Evolutionary conservation across 139 green algal species (phyloP), one percentile per base, ranked within the genome.

Genomic region (Coelastrella sp.): DNA sequence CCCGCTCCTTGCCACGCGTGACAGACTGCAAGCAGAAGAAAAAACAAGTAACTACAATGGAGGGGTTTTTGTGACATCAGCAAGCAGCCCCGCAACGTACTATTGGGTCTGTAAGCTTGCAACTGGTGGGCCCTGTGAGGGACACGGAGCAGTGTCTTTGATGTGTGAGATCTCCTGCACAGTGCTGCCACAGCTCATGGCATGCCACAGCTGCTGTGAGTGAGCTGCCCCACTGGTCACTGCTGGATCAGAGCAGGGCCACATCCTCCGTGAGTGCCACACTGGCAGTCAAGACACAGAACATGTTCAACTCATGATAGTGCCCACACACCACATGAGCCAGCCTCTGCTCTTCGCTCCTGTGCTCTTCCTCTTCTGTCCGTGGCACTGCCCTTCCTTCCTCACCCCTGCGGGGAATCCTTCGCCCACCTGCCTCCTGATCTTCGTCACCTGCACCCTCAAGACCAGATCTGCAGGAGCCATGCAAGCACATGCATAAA

Each of bases 251-350:
- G 35, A 5, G 35, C 35, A 3, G 35, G 35, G 35, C 35, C 35
- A 49, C 35, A 49, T 49, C 35, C n/a, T n/a, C n/a, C n/a, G 3
- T 49, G 35, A 49, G 35, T 49, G 35, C 35, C n/a, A n/a, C n/a
- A n/a, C n/a, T n/a, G n/a, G 3, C 35, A 49, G 35, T 49, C 35
- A 49, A 49, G 35, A 49, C 35, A 49, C 35, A 49, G 35, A 49
- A 49, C 35, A 49, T 49, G 35, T 49, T 49, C 35, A 49, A 49
- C 35, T 49, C 35, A 49, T 49, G 35, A 49, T 49, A 49, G 35
- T 49, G 35, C 35, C 35, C 65, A 73, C 72, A 72, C 85, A 90
- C 85, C 85, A 90, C 84, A 27, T 88, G 84, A 65, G 84, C 84
- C 8, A 88, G 84, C 17, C 84, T 63, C 68, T 78, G 66, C 84